These are phyloP conservation scores for Annulohypoxylon stygium DNA, from an alignment of 495 filamentous ascomycete species.

Conservation along the genomic window DNA sequence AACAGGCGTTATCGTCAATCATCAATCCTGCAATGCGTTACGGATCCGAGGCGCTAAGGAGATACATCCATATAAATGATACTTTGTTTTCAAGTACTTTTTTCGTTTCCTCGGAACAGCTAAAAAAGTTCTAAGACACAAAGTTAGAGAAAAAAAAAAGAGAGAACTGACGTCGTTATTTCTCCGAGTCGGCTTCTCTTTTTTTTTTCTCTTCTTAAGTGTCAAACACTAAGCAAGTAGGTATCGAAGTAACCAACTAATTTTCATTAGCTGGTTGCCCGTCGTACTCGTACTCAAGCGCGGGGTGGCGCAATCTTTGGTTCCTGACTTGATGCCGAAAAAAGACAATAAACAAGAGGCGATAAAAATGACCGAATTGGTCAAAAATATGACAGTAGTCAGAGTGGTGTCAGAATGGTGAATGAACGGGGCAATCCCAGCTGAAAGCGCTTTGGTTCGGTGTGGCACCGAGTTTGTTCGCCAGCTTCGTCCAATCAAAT, in stretches of 20 bases:
- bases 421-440: slow-evolving; percentile 39
- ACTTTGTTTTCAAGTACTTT: slow-evolving; percentile 1
- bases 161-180: slow-evolving; percentile 7
- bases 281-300: slow-evolving; percentile 29
- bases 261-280: slow-evolving; percentile 16
- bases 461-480: slow-evolving; percentile 40
- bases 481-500: slow-evolving; percentile 37
- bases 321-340: slow-evolving; percentile 20
- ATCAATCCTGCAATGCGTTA: neutral
- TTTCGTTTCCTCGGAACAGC: slow-evolving; percentile 1
- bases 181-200: slow-evolving; percentile 28
- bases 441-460: slow-evolving; percentile 45
- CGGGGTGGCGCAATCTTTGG: slow-evolving; percentile 35
- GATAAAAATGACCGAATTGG: slow-evolving; percentile 24
- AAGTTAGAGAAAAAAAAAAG: slow-evolving; percentile 20
- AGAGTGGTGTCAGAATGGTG: slow-evolving; percentile 7
- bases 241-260: slow-evolving; percentile 18
- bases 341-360: slow-evolving; percentile 32
- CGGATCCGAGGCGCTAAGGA: slow-evolving; percentile 9
- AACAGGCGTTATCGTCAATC: slow-evolving; percentile 12
- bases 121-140: slow-evolving; percentile 25
- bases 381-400: slow-evolving; percentile 9
- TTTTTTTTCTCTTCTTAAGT: slow-evolving; percentile 14
- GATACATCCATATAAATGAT: neutral
- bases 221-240: neutral